Evolutionary conservation across 352 stramenopile genomes (phyloP), one percentile per base, ranked within the genome.

Genomic region (Phytophthora idaei): DNA sequence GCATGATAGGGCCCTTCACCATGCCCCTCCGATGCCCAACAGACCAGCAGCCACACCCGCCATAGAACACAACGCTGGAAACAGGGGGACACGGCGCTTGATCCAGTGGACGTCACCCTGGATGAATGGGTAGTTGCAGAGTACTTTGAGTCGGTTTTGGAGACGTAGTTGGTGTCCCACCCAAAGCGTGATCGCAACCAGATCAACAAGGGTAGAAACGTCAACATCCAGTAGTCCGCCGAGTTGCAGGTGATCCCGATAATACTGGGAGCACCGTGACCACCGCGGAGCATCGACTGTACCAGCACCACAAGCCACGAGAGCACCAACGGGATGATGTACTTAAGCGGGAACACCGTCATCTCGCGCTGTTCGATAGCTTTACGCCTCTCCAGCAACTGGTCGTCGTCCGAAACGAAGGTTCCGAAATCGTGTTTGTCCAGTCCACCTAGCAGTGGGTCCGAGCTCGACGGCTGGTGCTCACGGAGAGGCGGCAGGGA

Each of bases 11-110:
- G 0, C 97, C 96, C 64, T 98, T 99, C 27, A 99, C 94, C 78
- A 99, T 99, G 44, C 97, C 97, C 97, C 97, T 47, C 97, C 97
- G 17, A 99, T 93, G 14, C 97, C 97, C 60, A 99, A 90, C 39
- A 99, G 81, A 12, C 97, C 97, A 11, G 96, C 97, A 57, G 94
- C 95, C 25, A 99, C 85, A 15, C 97, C 97, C 2, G 97, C 97
- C 15, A 98, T 78, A 44, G 92, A 87, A 57, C 95, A 99, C 64
- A 98, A 83, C 1, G 80, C 56, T 5, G 97, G 97, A 79, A 99
- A 99, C 4, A 96, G 65, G 27, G 98, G 74, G 3, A 95, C 96
- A 15, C 90, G 86, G 14, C 68, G 71, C 42, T 75, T 80, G 60
- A 97, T 93, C 97, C 96, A 99, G 80, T 98, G 82, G 25, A 99